Evolutionary conservation across 2,329 filamentous ascomycete species (phyloP), one percentile per base, ranked within the genome.

Genomic region (Aspergillus oerlinghausenensis): DNA sequence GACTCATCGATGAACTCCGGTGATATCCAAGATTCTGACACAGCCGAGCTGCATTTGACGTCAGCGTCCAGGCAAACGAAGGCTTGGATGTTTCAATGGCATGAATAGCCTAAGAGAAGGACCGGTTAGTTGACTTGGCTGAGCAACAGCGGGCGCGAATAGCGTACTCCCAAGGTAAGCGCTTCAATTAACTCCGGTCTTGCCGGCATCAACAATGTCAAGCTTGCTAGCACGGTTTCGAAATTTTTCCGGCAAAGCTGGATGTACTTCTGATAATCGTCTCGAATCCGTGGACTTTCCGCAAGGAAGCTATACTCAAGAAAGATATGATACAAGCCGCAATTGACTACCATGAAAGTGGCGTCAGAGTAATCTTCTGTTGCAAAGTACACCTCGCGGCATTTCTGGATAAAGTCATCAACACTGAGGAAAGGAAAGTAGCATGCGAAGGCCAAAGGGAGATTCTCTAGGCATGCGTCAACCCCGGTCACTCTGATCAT

Each of bases 1-100:
- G 42, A 47, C 71, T 59, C 65, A 71, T 65, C 28, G 70, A 63
- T 4, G 63, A 61, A 10, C 59, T 45, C 47, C 68, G 64, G 65
- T 88, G 85, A 58, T 84, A 86, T 3, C 85, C 85, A 3, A 87
- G 79, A 0, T 81, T 82, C 63, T 86, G 83, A 60, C 84, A 86
- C 52, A 88, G 75, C 52, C 82, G 79, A 11, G 82, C 80, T 0
- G 85, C 85, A 19, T 80, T 79, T 6, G 80, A 82, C 25, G 80
- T 81, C 19, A 88, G 73, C n/a, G 84, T 81, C 81, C 84, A 86
- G n/a, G 83, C 83, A 3, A 88, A 77, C 0, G 83, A 84, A 0
- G 84, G 83, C 42, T 84, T 82, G 3, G 84, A 85, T 14, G 81
- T 77, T 59, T 88, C 84, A 50, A 87, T 80, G 11, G 84, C 80